Conservation (phyloP, 768 basidiomycete genomes). For the Podaxis sp. region DNA sequence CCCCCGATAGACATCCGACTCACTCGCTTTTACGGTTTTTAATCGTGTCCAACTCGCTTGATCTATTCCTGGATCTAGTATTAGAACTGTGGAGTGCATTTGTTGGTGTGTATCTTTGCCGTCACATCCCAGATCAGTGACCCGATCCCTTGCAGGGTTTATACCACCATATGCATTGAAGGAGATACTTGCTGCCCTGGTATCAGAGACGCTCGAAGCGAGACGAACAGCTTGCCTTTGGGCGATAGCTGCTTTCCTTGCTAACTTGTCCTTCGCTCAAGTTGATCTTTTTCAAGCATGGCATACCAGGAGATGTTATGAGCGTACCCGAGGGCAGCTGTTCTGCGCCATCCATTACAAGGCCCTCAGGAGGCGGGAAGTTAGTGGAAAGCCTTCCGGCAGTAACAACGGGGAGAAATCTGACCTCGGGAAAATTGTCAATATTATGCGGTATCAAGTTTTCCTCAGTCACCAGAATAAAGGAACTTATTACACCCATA, state of each 20-base stretch:
- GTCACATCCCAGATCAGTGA: neutral
- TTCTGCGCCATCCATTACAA: slow-evolving; percentile 72
- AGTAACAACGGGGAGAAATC: slow-evolving; percentile 39
- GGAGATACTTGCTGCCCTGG: slow-evolving; percentile 51
- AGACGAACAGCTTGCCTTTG: slow-evolving; percentile 50
- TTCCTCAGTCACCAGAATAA: slow-evolving; percentile 1
- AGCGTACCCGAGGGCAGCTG: slow-evolving; percentile 66
- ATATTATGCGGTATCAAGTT: slow-evolving; percentile 63
- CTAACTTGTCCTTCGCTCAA: slow-evolving; percentile 64
- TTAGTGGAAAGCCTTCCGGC: slow-evolving; percentile 40
- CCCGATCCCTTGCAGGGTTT: slow-evolving; percentile 39
- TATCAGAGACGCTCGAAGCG: slow-evolving; percentile 36
- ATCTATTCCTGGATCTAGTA: slow-evolving; percentile 54
- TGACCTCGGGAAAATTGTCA: slow-evolving; percentile 68
- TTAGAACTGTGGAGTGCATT: slow-evolving; percentile 60
- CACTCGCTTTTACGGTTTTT: slow-evolving; percentile 61
- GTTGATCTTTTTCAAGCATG: slow-evolving; percentile 59
- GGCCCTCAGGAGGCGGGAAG: slow-evolving; percentile 54
- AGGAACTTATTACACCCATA: slow-evolving; percentile 4
- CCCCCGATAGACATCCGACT: slow-evolving; percentile 38
- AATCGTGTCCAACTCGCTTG: slow-evolving; percentile 62
- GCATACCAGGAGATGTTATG: slow-evolving; percentile 67
- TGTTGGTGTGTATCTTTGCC: slow-evolving; percentile 31
- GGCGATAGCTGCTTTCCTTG: slow-evolving; percentile 55
- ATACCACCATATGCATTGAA: slow-evolving; percentile 62